Conservation (phyloP, 2,329 filamentous ascomycete genomes). For the Chaetoscypha palmicola region DNA sequence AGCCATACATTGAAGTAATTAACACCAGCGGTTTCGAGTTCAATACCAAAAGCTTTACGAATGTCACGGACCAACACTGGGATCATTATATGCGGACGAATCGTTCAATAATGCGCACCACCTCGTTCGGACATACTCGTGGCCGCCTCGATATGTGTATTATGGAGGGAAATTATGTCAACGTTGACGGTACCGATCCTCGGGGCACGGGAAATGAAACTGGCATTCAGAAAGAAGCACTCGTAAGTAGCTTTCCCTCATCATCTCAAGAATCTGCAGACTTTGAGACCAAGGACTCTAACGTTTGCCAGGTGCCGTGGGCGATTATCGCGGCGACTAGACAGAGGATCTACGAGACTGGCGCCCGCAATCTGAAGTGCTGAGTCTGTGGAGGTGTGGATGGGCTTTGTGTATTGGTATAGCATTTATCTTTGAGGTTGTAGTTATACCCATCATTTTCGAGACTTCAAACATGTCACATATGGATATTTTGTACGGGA, state of each 20-base stretch:
- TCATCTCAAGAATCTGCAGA: neutral
- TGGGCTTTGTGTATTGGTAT: neutral
- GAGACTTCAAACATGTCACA: too few relatives aligned
- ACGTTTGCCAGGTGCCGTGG: conserved; percentile 1
- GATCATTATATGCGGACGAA: neutral
- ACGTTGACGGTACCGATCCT: neutral
- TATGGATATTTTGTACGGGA: too few relatives aligned
- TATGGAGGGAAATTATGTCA: neutral
- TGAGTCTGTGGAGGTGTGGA: neutral
- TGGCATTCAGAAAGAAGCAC: neutral
- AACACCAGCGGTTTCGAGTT: neutral
- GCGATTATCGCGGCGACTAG: conserved; percentile 7
- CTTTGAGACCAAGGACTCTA: neutral
- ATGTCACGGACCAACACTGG: conserved; percentile 5
- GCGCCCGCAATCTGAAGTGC: neutral
- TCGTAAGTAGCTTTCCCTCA: neutral
- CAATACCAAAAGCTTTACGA: neutral
- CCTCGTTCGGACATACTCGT: conserved; percentile 11
- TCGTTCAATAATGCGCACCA: conserved; percentile 16
- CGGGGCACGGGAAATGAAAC: neutral
- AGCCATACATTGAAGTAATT: conserved; percentile 16
- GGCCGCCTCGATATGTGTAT: conserved; percentile 7
- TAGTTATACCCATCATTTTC: too few relatives aligned
- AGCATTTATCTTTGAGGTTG: neutral
- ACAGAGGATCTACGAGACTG: neutral